Conservation (phyloP, 2,329 filamentous ascomycete species). For the Alternaria sp. region DNA sequence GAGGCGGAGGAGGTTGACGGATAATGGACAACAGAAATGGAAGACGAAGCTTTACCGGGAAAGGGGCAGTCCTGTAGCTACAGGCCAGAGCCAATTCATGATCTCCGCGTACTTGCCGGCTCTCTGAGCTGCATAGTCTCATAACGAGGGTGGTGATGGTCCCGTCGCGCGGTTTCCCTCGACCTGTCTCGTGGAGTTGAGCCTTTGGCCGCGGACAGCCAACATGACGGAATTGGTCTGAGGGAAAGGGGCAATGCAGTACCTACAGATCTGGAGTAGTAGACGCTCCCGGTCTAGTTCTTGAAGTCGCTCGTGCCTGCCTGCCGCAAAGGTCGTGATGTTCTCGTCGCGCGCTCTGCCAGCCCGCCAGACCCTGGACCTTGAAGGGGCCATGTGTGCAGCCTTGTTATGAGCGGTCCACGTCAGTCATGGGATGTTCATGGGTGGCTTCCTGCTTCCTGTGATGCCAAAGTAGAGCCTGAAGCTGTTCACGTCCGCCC, state of each 20-base stretch:
- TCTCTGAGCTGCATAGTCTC: not conserved
- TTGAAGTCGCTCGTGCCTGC: not conserved
- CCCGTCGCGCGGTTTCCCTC: too few relatives aligned
- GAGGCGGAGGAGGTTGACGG: not conserved
- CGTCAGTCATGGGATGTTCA: not conserved
- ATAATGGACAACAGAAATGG: not conserved
- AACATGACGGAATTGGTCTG: not conserved
- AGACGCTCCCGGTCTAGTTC: not conserved
- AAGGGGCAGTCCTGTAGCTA: not conserved
- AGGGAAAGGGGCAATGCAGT: not conserved
- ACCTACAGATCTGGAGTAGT: not conserved
- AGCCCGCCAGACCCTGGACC: not conserved
- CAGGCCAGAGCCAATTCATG: not conserved
- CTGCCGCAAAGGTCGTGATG: not conserved
- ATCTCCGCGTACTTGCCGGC: accelerated
- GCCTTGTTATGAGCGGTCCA: not conserved
- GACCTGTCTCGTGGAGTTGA: not conserved
- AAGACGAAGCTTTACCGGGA: not conserved
- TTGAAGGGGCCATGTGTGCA: not conserved
- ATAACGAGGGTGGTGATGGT: not conserved
- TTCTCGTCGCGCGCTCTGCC: not conserved
- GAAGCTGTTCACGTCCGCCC: not conserved
- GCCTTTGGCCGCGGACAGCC: not conserved
- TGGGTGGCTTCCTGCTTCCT: accelerated
- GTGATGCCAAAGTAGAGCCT: not conserved